A percentile compares a stretch with the other conserved stretches of the same genome.
phyloP scores from a whole-genome alignment of 192 early-diverging fungal genomes.

The Neocallimastix lanati region DNA sequence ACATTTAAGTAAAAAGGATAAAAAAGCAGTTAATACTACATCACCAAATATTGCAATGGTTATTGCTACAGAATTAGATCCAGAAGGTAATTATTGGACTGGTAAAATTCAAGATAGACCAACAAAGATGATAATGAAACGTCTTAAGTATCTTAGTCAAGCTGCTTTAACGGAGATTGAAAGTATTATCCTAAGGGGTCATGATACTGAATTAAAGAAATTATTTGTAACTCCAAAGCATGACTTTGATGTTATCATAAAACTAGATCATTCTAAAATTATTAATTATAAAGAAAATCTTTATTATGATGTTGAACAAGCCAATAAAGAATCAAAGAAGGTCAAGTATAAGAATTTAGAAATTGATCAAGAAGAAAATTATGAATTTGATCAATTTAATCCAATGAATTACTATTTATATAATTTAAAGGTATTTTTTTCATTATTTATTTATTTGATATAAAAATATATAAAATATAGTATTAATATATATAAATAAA shows the following conservation, averaged over 20 bases:
- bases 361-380: slow-evolving; percentile 22
- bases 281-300: slow-evolving; percentile 40
- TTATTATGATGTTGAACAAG: neutral
- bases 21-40: neutral
- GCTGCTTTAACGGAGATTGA: slow-evolving; percentile 39
- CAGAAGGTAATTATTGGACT: slow-evolving; percentile 37
- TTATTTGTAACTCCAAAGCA: slow-evolving; percentile 62
- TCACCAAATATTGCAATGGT: slow-evolving; percentile 31
- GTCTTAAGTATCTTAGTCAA: slow-evolving; percentile 43
- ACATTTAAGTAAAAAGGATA: neutral
- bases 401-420: slow-evolving; percentile 46
- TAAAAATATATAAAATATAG: too few relatives aligned
- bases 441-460: too few relatives aligned
- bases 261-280: slow-evolving; percentile 34
- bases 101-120: slow-evolving; percentile 15
- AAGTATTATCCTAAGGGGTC: slow-evolving; percentile 10
- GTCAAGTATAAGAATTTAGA: slow-evolving; percentile 61
- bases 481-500: too few relatives aligned
- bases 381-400: slow-evolving; percentile 35
- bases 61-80: slow-evolving; percentile 45
- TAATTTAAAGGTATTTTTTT: slow-evolving; percentile 43
- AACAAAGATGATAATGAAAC: slow-evolving; percentile 30
- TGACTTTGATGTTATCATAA: slow-evolving; percentile 62
- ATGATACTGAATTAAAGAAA: slow-evolving; percentile 23
- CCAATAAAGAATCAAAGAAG: slow-evolving; percentile 4